phyloP scores from a whole-genome alignment of 495 filamentous ascomycete genomes.

The Paragyromitra xinjiangensis region DNA sequence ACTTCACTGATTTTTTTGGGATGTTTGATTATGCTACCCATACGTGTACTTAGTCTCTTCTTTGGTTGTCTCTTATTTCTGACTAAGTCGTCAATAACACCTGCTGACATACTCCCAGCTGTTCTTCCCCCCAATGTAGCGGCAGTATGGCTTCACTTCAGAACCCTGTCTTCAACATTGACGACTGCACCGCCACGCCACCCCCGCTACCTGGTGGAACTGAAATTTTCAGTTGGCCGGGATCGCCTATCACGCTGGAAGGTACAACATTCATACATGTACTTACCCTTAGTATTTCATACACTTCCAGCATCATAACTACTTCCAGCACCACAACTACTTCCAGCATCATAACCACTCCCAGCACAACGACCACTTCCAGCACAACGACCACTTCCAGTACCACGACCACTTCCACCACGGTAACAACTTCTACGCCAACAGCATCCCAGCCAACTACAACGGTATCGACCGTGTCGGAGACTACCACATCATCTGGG shows the following conservation, averaged over 20 bases:
- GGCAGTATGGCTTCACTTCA: neutral
- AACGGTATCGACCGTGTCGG: no score
- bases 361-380: neutral
- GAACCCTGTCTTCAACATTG: neutral
- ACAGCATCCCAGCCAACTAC: no score
- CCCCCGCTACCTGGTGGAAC: conserved; percentile 34
- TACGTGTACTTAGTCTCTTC: no score
- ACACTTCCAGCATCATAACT: neutral
- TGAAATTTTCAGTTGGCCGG: conserved; percentile 7
- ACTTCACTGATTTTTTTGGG: neutral
- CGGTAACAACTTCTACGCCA: no score
- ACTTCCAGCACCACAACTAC: conserved; percentile 5
- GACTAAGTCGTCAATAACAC: neutral
- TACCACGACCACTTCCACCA: neutral
- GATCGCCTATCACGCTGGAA: neutral
- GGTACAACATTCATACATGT: neutral
- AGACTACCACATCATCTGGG: neutral
- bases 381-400: neutral
- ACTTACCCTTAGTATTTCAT: neutral
- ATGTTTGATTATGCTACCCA: no score
- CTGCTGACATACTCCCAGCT: conserved; percentile 26
- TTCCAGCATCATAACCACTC: neutral
- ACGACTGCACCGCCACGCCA: conserved; percentile 36
- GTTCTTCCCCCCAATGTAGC: conserved; percentile 24
- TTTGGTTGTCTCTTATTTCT: neutral